Percentiles rank a stretch among this genome's conserved stretches.
Conservation (phyloP, 2,329 filamentous ascomycete genomes). For the Fusarium clavum region DNA sequence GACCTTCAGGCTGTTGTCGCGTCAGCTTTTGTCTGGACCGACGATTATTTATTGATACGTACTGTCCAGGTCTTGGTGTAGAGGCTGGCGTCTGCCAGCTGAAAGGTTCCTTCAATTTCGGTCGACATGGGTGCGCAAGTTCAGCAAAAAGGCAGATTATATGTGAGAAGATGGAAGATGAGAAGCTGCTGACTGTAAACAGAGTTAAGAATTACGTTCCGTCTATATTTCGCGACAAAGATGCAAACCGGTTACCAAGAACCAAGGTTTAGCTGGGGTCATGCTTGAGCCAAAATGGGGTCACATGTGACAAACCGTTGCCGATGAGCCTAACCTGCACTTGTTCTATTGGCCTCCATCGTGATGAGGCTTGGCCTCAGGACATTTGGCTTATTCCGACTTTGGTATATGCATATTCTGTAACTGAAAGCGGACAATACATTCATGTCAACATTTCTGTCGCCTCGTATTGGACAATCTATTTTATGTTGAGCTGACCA, state of each 20-base stretch:
- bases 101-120: slow-evolving; percentile 63
- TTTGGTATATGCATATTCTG: neutral
- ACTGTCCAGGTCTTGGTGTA: slow-evolving; percentile 71
- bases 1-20: slow-evolving; percentile 61
- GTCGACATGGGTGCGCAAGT: slow-evolving; percentile 50
- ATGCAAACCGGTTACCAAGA: neutral
- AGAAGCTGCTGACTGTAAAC: neutral
- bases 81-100: slow-evolving; percentile 58
- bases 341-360: slow-evolving; percentile 21
- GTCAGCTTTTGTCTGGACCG: slow-evolving; percentile 19
- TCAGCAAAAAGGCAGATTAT: neutral
- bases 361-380: slow-evolving; percentile 13
- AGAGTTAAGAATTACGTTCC: neutral
- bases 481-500: neutral
- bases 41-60: slow-evolving; percentile 47
- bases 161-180: neutral
- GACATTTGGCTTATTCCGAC: neutral
- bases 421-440: neutral
- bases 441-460: neutral
- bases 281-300: slow-evolving; percentile 23
- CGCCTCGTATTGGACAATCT: neutral
- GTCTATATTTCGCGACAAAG: neutral
- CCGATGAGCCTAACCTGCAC: slow-evolving; percentile 30
- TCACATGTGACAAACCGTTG: slow-evolving; percentile 39
- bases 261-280: slow-evolving; percentile 10